These are phyloP conservation scores for Salix koriyanagi DNA, from an alignment of 345 rosid species.

Conservation along the genomic window DNA sequence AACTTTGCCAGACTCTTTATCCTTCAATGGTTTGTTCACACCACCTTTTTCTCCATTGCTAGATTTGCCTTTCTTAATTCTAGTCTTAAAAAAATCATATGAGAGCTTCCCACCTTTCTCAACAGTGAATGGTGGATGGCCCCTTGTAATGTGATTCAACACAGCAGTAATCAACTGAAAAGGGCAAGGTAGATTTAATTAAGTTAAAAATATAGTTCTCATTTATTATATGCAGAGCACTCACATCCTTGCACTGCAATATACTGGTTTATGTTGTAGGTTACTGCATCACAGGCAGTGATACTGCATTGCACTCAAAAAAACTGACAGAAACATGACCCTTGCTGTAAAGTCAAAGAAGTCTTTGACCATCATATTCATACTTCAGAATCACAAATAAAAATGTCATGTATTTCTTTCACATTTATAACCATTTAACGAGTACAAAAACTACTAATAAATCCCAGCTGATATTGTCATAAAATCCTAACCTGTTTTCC, in stretches of 20 bases:
- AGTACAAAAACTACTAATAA: neutral
- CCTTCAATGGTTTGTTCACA: neutral
- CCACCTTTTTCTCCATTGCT: constrained; percentile 1
- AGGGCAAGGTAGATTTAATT: neutral
- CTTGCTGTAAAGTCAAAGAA: neutral
- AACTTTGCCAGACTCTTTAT: constrained; percentile 8
- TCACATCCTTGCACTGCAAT: too few species aligned
- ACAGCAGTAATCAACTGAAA: constrained; percentile 67
- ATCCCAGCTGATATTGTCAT: neutral
- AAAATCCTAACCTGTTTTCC: constrained; percentile 83
- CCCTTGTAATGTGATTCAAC: constrained; percentile 64
- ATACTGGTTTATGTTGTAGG: too few species aligned
- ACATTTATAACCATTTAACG: neutral
- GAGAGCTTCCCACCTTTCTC: constrained; percentile 76
- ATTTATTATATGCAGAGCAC: too few species aligned
- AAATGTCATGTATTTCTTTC: neutral
- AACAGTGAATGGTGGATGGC: constrained; percentile 71
- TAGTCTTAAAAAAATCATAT: constrained; percentile 60
- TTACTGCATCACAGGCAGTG: too few species aligned
- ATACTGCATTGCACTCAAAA: too few species aligned
- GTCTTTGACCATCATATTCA: neutral
- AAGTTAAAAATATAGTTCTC: too few species aligned
- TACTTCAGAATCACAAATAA: neutral
- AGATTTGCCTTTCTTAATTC: constrained; percentile 22
- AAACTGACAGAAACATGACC: neutral